Evolutionary conservation across 2,329 filamentous ascomycete species (phyloP), one percentile per base, ranked within the genome.

Genomic region (Fusarium sp.): DNA sequence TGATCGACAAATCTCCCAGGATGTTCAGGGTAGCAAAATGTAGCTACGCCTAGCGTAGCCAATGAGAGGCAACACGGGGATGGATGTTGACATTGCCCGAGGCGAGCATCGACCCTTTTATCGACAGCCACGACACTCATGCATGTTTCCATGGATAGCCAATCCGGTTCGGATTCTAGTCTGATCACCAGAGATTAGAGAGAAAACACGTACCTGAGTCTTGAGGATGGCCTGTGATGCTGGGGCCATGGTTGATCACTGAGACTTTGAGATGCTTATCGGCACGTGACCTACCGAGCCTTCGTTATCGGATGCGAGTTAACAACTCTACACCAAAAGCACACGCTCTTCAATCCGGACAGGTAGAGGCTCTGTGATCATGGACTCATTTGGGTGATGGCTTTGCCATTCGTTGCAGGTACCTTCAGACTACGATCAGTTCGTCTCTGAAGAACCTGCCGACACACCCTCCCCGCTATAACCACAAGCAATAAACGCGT

Each of bases 121-220:
- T 81, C 78, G 81, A 79, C 79, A 84, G 85, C 85, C 85, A 87
- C 85, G 85, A 86, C 84, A 84, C 70, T 81, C 79, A 64, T 85
- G 84, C 84, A 85, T 82, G 17, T 29, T 14, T 12, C n/a, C 27
- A 53, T 31, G 27, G 58, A 66, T 49, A 53, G 38, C 60, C 60
- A 74, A 63, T 56, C 62, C 62, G 66, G 16, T 40, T n/a, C 46
- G 3, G 20, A 31, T 12, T n/a, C 27, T 10, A 51, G 20, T 12
- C 27, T 17, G 46, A 51, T 31, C 44, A 27, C 14, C 42, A 46
- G 42, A 46, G 42, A 9, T 12, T 24, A 24, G 22, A 17, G 22
- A 46, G 22, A 46, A 46, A 22, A 46, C 24, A 46, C 42, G 22
- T 46, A 46, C 42, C 22, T 24, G 42, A 46, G 42, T 3, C 14